phyloP scores from a whole-genome alignment of 1,284 basidiomycete species.

The Apiotrichum siamense region DNA sequence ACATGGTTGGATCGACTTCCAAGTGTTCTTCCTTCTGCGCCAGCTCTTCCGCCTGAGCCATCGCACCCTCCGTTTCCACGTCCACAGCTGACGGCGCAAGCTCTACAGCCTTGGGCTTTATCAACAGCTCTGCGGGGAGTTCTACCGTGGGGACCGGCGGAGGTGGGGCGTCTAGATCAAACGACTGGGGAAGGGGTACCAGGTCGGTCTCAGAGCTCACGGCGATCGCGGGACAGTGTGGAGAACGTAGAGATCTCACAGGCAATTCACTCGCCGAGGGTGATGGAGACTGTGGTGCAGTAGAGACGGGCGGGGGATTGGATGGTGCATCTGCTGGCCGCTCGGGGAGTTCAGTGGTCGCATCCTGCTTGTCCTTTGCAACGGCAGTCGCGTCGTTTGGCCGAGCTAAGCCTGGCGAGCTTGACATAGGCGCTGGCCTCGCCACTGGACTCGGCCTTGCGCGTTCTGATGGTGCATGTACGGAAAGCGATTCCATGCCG shows the following conservation, averaged over 20 bases:
- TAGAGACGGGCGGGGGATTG: not conserved
- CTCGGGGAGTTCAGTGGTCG: not conserved
- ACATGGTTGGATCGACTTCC: too few species aligned
- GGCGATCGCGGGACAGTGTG: not conserved
- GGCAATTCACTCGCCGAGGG: not conserved
- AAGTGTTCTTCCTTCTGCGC: not conserved
- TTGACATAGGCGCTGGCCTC: too few species aligned
- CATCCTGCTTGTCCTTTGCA: not conserved
- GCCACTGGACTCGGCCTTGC: too few species aligned
- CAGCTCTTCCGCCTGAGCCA: not conserved
- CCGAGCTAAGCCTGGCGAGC: too few species aligned
- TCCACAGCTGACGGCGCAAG: not conserved
- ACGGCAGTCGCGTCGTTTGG: too few species aligned
- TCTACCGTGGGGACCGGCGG: not conserved
- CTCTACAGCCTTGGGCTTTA: slow-evolving; percentile 4
- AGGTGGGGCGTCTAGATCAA: slow-evolving; percentile 11
- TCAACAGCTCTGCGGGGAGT: slow-evolving; percentile 12
- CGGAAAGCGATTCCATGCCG: too few species aligned
- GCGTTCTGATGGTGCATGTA: too few species aligned
- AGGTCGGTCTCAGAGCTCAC: not conserved
- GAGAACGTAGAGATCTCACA: not conserved
- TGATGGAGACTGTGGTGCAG: not conserved
- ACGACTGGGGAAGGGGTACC: slow-evolving; percentile 8
- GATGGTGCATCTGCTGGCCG: not conserved
- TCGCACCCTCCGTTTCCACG: not conserved